Evolutionary conservation across 2,329 filamentous ascomycete species (phyloP).

Genomic region (Ascochyta rabiei): DNA sequence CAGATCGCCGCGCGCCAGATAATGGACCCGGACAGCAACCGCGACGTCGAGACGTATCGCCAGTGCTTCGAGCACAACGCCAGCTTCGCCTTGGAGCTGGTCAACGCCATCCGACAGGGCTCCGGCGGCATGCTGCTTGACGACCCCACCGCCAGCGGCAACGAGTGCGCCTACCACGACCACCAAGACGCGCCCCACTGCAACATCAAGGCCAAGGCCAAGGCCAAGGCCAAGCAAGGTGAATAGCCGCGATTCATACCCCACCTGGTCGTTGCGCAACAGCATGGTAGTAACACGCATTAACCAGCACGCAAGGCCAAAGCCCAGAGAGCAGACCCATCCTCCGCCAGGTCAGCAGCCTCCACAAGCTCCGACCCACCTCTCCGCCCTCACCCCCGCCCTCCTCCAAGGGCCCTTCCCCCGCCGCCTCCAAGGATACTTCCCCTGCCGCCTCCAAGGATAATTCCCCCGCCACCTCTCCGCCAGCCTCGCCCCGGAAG

Average conservation of each 20-base stretch:
- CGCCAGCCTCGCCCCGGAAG: conserved; percentile 42
- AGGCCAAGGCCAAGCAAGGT: conserved; percentile 45
- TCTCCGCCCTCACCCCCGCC: conserved; percentile 40
- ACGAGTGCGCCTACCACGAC: conserved; percentile 59
- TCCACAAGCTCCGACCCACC: conserved; percentile 38
- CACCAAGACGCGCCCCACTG: conserved; percentile 54
- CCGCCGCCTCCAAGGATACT: too few relatives aligned
- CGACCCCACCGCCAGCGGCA: conserved; percentile 55
- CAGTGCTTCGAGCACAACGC: conserved; percentile 57
- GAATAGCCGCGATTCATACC: conserved; percentile 31
- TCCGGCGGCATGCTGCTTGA: conserved; percentile 59
- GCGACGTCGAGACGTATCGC: conserved; percentile 57
- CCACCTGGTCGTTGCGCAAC: conserved; percentile 20
- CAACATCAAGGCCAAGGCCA: conserved; percentile 43
- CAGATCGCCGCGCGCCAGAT: conserved; percentile 63
- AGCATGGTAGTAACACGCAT: conserved; percentile 43
- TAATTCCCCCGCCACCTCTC: conserved; percentile 32
- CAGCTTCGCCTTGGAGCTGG: conserved; percentile 60
- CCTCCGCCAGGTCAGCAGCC: conserved; percentile 39
- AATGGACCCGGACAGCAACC: conserved; percentile 60
- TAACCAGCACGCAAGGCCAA: conserved; percentile 45
- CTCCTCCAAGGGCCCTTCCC: conserved; percentile 37
- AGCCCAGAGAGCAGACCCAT: conserved; percentile 32
- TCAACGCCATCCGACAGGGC: conserved; percentile 58
- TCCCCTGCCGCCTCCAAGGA: conserved; percentile 32